Base-by-base conservation (phyloP, 495 filamentous ascomycete species). In the Peziza echinospora region DNA sequence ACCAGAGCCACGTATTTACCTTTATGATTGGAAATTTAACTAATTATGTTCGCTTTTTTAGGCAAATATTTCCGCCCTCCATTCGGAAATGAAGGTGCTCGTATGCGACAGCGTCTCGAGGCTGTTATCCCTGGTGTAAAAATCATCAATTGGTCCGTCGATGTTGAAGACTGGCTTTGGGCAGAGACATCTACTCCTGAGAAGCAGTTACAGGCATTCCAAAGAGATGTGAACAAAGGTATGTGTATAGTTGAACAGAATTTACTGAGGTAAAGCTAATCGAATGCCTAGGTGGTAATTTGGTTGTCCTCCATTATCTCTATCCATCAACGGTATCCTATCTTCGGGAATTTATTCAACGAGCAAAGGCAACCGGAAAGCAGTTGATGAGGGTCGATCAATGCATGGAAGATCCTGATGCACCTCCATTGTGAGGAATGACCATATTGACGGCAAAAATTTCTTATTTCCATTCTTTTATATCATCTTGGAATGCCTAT, bases 91-190 rank as follows among this genome's bases (percentile, higher is more conserved):
- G 72, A 82, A 45, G 80, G 78, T 5, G 78, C 78, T 4, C 70
- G 78, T 26, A 75, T 78, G 62, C 70, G 80, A 0, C 70, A 81
- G 50, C 67, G 74, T 5, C 63, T 84, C 2, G 71, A 73, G 0
- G 62, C 67, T 0, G 56, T 64, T 8, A 73, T 84, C 24, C 62
- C 62, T 1, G 55, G 52, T 1, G 40, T 45, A 7, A 47, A 56
- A 24, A 46, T 62, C 10, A 72, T 84, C 25, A 72, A 72, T 50
- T 85, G 80, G 80, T 75, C 69, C 51, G 73, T 85, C 21, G 80
- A 86, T 51, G 73, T 82, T 13, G 77, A 83, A 61, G 80, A 85
- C 60, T 85, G 80, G 78, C 53, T 80, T 3, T 85, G 77, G 76
- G 78, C 74, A 0, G 60, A 71, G 51, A 67, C 63, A 0, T 45